These are phyloP conservation scores for Lasiodiplodia citricola DNA, from an alignment of 2,329 filamentous ascomycete species.

Conservation along the genomic window DNA sequence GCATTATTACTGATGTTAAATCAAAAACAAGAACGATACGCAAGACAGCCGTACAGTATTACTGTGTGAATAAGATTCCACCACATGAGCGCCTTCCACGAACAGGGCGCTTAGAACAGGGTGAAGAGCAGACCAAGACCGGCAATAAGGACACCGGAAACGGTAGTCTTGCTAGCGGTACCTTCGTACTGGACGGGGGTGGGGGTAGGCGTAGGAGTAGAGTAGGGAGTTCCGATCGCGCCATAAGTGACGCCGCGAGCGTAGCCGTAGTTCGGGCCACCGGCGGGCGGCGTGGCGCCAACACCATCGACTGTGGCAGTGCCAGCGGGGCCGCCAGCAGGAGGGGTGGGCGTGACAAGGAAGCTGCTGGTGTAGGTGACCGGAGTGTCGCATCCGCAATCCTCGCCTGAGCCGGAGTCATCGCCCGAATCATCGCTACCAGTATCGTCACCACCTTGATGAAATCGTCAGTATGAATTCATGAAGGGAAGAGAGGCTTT, in stretches of 20 bases:
- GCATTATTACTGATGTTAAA: background rate
- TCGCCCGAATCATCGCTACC: background rate
- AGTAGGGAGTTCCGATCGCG: background rate
- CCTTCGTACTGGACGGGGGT: background rate
- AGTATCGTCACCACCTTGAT: background rate
- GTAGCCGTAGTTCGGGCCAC: background rate
- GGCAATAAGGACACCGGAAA: background rate
- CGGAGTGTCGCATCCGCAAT: background rate
- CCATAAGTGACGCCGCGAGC: background rate
- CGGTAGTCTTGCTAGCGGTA: background rate
- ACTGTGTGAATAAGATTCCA: background rate
- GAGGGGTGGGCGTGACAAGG: background rate
- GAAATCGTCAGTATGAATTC: no score
- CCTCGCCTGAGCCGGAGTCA: background rate
- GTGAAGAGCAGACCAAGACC: background rate
- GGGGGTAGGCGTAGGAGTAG: background rate
- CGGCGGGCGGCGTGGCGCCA: no score
- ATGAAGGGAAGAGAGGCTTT: no score
- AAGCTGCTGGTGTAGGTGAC: background rate
- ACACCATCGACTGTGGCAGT: no score
- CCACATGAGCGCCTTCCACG: background rate
- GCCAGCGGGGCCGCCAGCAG: background rate
- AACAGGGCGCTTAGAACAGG: background rate
- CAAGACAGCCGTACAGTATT: background rate
- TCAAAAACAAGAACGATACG: background rate